Conservation (phyloP, 2,329 filamentous ascomycete genomes). For the Xylariales sp. region DNA sequence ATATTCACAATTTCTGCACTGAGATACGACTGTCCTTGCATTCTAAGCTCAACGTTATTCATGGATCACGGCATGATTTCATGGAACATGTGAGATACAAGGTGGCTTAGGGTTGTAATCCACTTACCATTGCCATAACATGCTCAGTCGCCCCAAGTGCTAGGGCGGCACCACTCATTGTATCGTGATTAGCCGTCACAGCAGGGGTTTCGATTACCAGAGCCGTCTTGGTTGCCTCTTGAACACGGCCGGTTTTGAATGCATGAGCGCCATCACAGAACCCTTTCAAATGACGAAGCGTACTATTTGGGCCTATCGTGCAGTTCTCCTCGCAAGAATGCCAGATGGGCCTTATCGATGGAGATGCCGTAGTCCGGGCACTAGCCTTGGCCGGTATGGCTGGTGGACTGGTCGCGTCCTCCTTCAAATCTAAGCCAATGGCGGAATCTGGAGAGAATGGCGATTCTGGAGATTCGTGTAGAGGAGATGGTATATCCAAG, state of each 20-base stretch:
- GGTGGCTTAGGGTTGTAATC: too few species aligned
- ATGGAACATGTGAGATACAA: background rate
- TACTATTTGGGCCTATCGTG: slow-evolving; percentile 31
- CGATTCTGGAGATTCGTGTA: background rate
- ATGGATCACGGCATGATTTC: background rate
- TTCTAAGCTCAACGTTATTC: slow-evolving; percentile 4
- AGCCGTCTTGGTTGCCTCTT: slow-evolving; percentile 28
- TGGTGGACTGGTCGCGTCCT: too few species aligned
- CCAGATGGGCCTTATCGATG: slow-evolving; percentile 9
- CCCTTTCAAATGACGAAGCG: slow-evolving; percentile 29
- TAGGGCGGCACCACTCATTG: background rate
- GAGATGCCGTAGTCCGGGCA: too few species aligned
- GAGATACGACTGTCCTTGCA: slow-evolving; percentile 13
- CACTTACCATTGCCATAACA: too few species aligned
- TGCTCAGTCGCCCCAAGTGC: slow-evolving; percentile 4
- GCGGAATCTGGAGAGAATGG: background rate
- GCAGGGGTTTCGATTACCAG: background rate
- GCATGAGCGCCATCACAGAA: slow-evolving; percentile 35
- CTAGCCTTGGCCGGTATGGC: too few species aligned
- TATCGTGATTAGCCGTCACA: background rate
- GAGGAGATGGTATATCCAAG: background rate
- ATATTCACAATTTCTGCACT: slow-evolving; percentile 23
- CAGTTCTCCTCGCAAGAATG: slow-evolving; percentile 17
- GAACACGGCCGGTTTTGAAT: slow-evolving; percentile 30
- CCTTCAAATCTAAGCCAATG: too few species aligned